These are phyloP conservation scores for Rhytidiadelphus loreus DNA, from an alignment of 225 moss, liverwort and hornwort genomes.

Conservation along the genomic window DNA sequence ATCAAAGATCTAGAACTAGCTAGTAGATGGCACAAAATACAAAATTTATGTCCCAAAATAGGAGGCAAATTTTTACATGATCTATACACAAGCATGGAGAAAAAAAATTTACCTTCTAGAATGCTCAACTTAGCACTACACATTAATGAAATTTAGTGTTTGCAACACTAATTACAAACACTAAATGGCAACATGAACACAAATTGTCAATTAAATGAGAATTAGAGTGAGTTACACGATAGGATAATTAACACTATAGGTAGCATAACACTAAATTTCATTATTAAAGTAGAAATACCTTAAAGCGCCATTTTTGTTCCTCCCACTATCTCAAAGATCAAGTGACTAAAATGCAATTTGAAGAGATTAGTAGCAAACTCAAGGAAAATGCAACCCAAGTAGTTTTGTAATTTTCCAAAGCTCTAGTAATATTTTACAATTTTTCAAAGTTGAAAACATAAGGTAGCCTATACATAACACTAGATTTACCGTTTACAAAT, in stretches of 20 bases:
- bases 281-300: not conserved
- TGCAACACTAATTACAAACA: no score
- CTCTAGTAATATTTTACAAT: not conserved
- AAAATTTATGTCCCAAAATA: not conserved
- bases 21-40: not conserved
- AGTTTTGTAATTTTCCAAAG: not conserved
- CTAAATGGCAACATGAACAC: not conserved
- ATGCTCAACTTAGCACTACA: no score
- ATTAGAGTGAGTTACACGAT: not conserved
- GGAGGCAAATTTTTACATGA: no score
- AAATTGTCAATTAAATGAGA: not conserved
- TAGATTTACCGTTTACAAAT: not conserved
- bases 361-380: not conserved
- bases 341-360: not conserved
- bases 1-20: not conserved
- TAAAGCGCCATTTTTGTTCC: rapidly evolving
- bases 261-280: not conserved
- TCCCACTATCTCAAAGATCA: not conserved
- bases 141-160: no score
- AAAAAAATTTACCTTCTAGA: no score
- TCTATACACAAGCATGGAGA: no score
- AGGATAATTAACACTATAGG: not conserved
- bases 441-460: not conserved
- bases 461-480: not conserved
- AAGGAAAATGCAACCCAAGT: rapidly evolving